Evolutionary conservation across 106 monocot genomes (phyloP).

Genomic region (Allium sativum): DNA sequence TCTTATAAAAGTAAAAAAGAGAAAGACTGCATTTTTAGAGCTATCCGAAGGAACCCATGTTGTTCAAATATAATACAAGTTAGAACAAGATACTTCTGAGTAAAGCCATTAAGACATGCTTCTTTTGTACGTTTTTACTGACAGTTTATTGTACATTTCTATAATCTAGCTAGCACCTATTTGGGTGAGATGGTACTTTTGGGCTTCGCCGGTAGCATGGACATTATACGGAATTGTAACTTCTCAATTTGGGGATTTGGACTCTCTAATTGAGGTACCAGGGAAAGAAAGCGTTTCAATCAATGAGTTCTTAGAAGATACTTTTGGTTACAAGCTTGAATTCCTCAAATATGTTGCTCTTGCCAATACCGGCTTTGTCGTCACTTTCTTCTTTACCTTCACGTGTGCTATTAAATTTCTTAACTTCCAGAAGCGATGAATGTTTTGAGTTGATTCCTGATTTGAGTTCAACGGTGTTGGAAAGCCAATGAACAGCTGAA

Average conservation of each 20-base stretch:
- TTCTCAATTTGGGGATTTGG: conserved; percentile 56
- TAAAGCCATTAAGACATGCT: too few relatives aligned
- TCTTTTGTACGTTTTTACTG: too few relatives aligned
- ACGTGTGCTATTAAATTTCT: conserved; percentile 58
- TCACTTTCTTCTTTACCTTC: conserved; percentile 55
- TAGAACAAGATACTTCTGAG: too few relatives aligned
- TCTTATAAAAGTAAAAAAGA: too few relatives aligned
- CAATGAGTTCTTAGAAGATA: conserved; percentile 33
- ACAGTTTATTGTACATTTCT: too few relatives aligned
- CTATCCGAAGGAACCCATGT: too few relatives aligned
- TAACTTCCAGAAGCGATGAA: conserved; percentile 71
- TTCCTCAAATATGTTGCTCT: conserved; percentile 49
- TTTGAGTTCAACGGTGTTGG: too few relatives aligned
- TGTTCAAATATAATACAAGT: too few relatives aligned
- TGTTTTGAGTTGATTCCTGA: too few relatives aligned
- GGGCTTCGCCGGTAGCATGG: conserved; percentile 72
- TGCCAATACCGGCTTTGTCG: conserved; percentile 40
- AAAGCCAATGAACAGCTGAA: too few relatives aligned
- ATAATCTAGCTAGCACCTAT: conserved; percentile 13
- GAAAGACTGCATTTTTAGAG: too few relatives aligned
- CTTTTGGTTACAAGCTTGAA: conserved; percentile 33
- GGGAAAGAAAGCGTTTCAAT: conserved; percentile 28
- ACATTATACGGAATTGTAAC: conserved; percentile 51
- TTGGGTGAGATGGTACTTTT: conserved; percentile 97
- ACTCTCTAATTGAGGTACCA: conserved; percentile 26